Evolutionary conservation across 106 monocot genomes (phyloP).

Genomic region (Alisma plantagoaquatica): DNA sequence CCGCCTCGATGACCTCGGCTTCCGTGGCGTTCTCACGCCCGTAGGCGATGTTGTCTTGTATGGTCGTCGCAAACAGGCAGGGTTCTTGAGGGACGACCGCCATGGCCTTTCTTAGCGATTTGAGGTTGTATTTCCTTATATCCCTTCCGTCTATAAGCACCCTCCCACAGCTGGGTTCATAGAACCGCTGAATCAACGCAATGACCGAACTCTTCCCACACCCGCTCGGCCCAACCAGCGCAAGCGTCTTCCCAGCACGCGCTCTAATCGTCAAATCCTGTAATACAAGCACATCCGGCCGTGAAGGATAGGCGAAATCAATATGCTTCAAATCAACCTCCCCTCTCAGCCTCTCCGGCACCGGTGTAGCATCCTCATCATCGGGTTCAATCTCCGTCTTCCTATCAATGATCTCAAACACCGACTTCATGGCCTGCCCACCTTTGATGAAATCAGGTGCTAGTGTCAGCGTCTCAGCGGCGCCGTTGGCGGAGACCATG

Average conservation of each 20-base stretch:
- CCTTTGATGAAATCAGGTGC: slow-evolving; percentile 97
- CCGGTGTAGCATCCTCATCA: slow-evolving; percentile 42
- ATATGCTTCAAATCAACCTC: slow-evolving; percentile 89
- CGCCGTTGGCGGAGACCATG: slow-evolving; percentile 98
- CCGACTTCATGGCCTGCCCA: slow-evolving; percentile 81
- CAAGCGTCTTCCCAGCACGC: slow-evolving; percentile 70
- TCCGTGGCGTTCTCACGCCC: slow-evolving; percentile 52
- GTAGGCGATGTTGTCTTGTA: slow-evolving; percentile 88
- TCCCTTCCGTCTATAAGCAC: slow-evolving; percentile 83
- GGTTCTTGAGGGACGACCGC: slow-evolving; percentile 91
- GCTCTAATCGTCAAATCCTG: slow-evolving; percentile 69
- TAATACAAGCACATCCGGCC: slow-evolving; percentile 69
- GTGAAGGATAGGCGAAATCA: slow-evolving; percentile 79
- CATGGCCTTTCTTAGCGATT: slow-evolving; percentile 39
- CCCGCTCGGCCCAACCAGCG: slow-evolving; percentile 86
- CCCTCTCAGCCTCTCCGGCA: slow-evolving; percentile 70
- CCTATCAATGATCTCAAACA: slow-evolving; percentile 76
- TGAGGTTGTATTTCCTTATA: slow-evolving; percentile 72
- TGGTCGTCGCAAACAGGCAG: slow-evolving; percentile 67
- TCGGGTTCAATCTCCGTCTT: slow-evolving; percentile 91
- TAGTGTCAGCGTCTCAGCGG: slow-evolving; percentile 87
- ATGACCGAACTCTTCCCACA: slow-evolving; percentile 95
- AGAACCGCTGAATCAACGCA: slow-evolving; percentile 71
- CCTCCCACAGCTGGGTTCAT: slow-evolving; percentile 78
- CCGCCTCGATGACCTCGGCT: slow-evolving; percentile 82